Percentiles rank a stretch among this genome's conserved stretches.
These are phyloP conservation scores for Kodamaea fukazawae DNA, from an alignment of 805 yeast species.

Conservation along the genomic window DNA sequence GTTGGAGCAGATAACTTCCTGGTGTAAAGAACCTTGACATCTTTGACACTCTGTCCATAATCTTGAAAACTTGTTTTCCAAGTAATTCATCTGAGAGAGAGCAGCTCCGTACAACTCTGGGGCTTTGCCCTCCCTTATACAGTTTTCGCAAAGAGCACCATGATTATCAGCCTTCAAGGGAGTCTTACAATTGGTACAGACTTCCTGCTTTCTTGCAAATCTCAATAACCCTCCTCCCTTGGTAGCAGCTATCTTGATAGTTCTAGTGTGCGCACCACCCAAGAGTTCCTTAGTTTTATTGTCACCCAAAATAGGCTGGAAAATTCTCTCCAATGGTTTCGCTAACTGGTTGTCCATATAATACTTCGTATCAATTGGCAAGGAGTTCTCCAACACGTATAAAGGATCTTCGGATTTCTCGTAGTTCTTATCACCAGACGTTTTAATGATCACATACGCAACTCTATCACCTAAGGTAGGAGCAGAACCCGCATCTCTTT, in stretches of 20 bases:
- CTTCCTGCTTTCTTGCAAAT: constrained; percentile 84
- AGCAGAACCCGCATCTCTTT: constrained; percentile 96
- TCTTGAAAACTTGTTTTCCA: constrained; percentile 80
- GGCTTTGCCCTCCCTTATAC: constrained; percentile 56
- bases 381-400: constrained; percentile 84
- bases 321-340: constrained; percentile 89
- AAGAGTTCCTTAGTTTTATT: constrained; percentile 74
- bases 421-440: constrained; percentile 79
- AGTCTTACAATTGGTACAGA: constrained; percentile 84
- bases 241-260: constrained; percentile 69
- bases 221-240: constrained; percentile 86
- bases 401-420: constrained; percentile 97
- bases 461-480: constrained; percentile 97
- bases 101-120: constrained; percentile 82
- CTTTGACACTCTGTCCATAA: constrained; percentile 98
- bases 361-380: constrained; percentile 92
- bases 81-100: constrained; percentile 69
- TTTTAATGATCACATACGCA: constrained; percentile 86
- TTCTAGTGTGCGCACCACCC: constrained; percentile 80
- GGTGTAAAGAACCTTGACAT: constrained; percentile 94
- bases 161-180: constrained; percentile 61
- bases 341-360: constrained; percentile 90
- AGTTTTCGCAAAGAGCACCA: constrained; percentile 79
- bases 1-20: constrained; percentile 91
- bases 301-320: constrained; percentile 93